These are phyloP conservation scores for Taphrina communis DNA, from an alignment of 1,139 yeast genomes.

Conservation along the genomic window DNA sequence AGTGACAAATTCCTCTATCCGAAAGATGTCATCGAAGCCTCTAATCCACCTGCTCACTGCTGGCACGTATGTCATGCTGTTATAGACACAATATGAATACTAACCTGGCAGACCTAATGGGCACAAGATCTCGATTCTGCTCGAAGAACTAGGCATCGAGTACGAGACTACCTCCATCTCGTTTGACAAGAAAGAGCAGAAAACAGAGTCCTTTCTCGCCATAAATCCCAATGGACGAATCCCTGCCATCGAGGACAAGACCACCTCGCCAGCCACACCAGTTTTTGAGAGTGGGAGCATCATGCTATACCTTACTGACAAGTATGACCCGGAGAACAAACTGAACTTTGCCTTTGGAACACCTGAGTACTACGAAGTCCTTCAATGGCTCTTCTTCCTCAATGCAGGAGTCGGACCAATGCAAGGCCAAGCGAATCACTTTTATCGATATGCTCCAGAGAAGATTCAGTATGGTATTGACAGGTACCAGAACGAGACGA, in stretches of 20 bases:
- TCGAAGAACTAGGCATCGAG: slow-evolving; percentile 58
- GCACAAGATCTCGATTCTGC: slow-evolving; percentile 58
- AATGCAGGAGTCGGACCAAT: slow-evolving; percentile 67
- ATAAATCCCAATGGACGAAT: slow-evolving; percentile 61
- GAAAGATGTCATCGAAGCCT: slow-evolving; percentile 18
- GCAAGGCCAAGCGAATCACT: slow-evolving; percentile 65
- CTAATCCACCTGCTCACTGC: slow-evolving; percentile 24
- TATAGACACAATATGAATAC: neutral
- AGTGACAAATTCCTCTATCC: neutral
- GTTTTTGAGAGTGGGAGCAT: slow-evolving; percentile 70
- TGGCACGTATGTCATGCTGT: slow-evolving; percentile 12
- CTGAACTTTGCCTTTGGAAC: slow-evolving; percentile 58
- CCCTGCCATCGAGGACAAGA: slow-evolving; percentile 61
- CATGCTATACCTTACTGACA: slow-evolving; percentile 62
- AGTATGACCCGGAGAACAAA: slow-evolving; percentile 60
- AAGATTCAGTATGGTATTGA: slow-evolving; percentile 61
- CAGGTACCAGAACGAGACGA: slow-evolving; percentile 60
- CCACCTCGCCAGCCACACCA: slow-evolving; percentile 57
- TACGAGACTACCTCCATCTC: slow-evolving; percentile 59
- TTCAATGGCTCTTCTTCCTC: slow-evolving; percentile 62
- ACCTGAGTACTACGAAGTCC: slow-evolving; percentile 46
- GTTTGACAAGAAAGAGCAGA: slow-evolving; percentile 52
- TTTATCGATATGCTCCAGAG: slow-evolving; percentile 55
- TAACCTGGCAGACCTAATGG: slow-evolving; percentile 65
- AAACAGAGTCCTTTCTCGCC: slow-evolving; percentile 62